Evolutionary conservation across 1,284 basidiomycete species (phyloP).

Genomic region (Coriolopsis trogii): DNA sequence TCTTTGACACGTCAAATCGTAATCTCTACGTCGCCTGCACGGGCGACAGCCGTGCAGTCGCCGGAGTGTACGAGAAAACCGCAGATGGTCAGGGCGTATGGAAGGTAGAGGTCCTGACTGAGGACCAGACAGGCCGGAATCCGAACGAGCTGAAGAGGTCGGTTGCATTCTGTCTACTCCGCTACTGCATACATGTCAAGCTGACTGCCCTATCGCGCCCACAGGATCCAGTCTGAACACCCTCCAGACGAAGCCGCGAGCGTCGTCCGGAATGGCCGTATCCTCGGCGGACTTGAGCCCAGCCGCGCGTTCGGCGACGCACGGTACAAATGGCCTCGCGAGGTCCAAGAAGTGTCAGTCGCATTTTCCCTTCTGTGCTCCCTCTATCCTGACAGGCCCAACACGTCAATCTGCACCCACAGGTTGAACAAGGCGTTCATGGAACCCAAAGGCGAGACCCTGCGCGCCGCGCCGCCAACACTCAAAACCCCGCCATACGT

Average conservation of each 20-base stretch:
- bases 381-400: not conserved
- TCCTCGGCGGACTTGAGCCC: constrained; percentile 94
- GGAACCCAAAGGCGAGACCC: constrained; percentile 58
- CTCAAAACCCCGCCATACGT: constrained; percentile 96
- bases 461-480: constrained; percentile 60
- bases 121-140: constrained; percentile 96
- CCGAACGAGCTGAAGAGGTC: constrained; percentile 78
- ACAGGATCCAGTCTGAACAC: constrained; percentile 88
- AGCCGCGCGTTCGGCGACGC: constrained; percentile 95
- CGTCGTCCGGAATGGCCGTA: constrained; percentile 85
- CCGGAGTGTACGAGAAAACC: constrained; percentile 84
- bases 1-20: constrained; percentile 82
- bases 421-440: constrained; percentile 74
- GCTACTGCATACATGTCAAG: not conserved
- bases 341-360: constrained; percentile 73
- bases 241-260: constrained; percentile 78
- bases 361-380: not conserved
- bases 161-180: constrained; percentile 7
- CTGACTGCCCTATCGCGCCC: too few species aligned
- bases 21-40: constrained; percentile 91
- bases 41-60: constrained; percentile 95
- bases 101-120: constrained; percentile 90
- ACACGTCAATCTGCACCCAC: not conserved
- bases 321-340: constrained; percentile 87
- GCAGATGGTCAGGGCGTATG: constrained; percentile 67